Evolutionary conservation across 148 eudicot genomes (phyloP).

Genomic region (Nyssa sinensis): DNA sequence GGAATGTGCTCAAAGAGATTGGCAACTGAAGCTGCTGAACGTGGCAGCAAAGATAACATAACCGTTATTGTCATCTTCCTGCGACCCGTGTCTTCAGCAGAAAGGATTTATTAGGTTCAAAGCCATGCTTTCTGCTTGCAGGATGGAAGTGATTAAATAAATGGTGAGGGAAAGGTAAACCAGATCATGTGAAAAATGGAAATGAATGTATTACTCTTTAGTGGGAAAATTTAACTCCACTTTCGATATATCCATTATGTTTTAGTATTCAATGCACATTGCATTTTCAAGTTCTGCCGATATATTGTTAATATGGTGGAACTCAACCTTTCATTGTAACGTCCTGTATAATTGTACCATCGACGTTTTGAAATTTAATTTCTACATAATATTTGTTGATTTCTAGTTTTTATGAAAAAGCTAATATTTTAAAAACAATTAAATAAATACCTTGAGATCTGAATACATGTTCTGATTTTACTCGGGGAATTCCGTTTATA

Average conservation of each 20-base stretch:
- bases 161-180: neutral
- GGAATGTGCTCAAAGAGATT: conserved; percentile 92
- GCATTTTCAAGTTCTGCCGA: neutral
- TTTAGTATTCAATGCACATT: neutral
- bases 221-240: neutral
- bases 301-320: too few species aligned
- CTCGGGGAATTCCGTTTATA: too few species aligned
- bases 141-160: neutral
- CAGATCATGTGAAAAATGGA: too few species aligned
- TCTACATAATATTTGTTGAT: too few species aligned
- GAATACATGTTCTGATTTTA: too few species aligned
- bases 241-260: neutral
- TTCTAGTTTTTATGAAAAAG: too few species aligned
- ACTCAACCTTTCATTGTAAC: too few species aligned
- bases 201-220: too few species aligned
- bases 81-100: conserved; percentile 87
- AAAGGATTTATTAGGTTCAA: conserved; percentile 62
- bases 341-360: too few species aligned
- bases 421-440: too few species aligned
- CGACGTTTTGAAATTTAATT: too few species aligned
- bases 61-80: conserved; percentile 85
- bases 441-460: too few species aligned
- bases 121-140: neutral
- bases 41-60: conserved; percentile 94
- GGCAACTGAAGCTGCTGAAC: conserved; percentile 86